Percentiles rank a stretch among this genome's conserved stretches.
These are phyloP conservation scores for Bipolaris sorokiniana DNA, from an alignment of 2,329 filamentous ascomycete species.

Conservation along the genomic window DNA sequence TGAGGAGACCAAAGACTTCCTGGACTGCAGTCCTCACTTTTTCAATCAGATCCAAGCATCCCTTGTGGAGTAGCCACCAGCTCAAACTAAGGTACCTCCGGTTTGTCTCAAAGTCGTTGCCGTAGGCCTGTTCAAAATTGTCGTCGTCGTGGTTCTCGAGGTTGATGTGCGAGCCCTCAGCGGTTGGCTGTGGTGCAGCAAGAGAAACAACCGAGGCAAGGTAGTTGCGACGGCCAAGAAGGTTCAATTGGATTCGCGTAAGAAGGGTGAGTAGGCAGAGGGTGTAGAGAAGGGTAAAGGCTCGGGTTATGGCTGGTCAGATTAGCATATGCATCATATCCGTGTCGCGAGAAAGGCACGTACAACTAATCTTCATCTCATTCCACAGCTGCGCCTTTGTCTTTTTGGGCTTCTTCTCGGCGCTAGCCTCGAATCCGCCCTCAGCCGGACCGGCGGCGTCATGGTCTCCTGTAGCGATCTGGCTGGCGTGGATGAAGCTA, in stretches of 20 bases:
- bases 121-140: constrained; percentile 78
- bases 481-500: constrained; percentile 82
- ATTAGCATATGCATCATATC: constrained; percentile 29
- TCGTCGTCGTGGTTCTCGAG: constrained; percentile 95
- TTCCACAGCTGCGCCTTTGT: constrained; percentile 96
- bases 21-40: constrained; percentile 85
- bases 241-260: constrained; percentile 93
- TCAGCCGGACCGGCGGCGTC: constrained; percentile 50
- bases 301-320: constrained; percentile 77
- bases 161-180: constrained; percentile 76
- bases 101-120: constrained; percentile 95
- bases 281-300: constrained; percentile 91
- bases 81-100: constrained; percentile 93
- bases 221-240: constrained; percentile 93
- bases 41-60: constrained; percentile 81
- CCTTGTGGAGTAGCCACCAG: constrained; percentile 95
- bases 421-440: constrained; percentile 50
- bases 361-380: constrained; percentile 94
- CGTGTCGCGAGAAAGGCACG: constrained; percentile 43
- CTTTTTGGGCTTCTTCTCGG: constrained; percentile 65
- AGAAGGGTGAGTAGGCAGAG: constrained; percentile 87
- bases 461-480: constrained; percentile 61
- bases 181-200: constrained; percentile 69
- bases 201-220: constrained; percentile 93
- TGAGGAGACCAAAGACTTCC: constrained; percentile 86